phyloP scores from a whole-genome alignment of 1,284 basidiomycete species.

The Austropuccinia psidii region DNA sequence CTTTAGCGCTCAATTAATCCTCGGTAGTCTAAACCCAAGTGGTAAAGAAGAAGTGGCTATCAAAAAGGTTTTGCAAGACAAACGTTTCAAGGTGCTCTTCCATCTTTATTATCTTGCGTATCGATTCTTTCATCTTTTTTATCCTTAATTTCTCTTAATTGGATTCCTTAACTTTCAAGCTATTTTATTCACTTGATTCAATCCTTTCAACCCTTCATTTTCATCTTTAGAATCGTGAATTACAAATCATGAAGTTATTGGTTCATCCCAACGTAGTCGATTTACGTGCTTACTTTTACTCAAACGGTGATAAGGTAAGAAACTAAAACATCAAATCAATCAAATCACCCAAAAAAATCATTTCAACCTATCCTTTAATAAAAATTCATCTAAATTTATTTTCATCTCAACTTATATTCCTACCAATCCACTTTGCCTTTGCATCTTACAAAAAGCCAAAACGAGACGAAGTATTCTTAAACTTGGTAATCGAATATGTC shows the following conservation, averaged over 20 bases:
- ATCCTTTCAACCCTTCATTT: conserved; percentile 23
- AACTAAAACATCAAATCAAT: conserved; percentile 33
- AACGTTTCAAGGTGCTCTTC: conserved; percentile 87
- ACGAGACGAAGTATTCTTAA: conserved; percentile 99
- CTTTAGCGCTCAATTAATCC: conserved; percentile 61
- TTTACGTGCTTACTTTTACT: conserved; percentile 97
- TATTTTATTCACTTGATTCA: conserved; percentile 10
- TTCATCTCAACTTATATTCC: not conserved
- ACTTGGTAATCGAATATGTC: conserved; percentile 97
- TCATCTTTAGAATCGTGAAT: conserved; percentile 77
- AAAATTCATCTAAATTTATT: not conserved
- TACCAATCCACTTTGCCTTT: too few relatives aligned
- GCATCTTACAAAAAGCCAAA: too few relatives aligned
- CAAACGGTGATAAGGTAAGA: conserved; percentile 93
- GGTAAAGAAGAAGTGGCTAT: conserved; percentile 84
- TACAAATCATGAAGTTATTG: conserved; percentile 98
- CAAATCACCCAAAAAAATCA: conserved; percentile 28
- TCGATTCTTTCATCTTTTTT: conserved; percentile 32
- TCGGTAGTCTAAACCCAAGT: conserved; percentile 21
- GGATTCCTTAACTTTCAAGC: conserved; percentile 3
- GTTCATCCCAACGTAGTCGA: conserved; percentile 97
- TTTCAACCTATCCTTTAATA: conserved; percentile 15
- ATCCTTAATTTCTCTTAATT: not conserved
- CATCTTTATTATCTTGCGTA: too few relatives aligned
- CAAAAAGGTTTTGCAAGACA: conserved; percentile 99